Evolutionary conservation across 23 red algal genomes (phyloP), one percentile per base, ranked within the genome.

Genomic region (Gracilariopsis chorda): DNA sequence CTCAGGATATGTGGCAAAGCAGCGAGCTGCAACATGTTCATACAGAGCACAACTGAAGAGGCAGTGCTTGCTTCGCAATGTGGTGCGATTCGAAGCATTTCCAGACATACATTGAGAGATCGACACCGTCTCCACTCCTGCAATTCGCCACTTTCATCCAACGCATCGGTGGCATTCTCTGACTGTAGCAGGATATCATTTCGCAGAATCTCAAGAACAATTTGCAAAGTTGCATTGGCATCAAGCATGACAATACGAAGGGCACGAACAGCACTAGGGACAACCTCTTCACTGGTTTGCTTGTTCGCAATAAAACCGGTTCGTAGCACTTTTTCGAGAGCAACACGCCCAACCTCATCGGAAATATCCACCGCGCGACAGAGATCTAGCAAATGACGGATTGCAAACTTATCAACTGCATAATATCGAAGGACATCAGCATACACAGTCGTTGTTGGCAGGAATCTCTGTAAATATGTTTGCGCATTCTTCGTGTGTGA

Each of bases 271-370:
- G 83, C 81, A 39, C 34, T 65, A 5, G 60, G 55, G 25, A 78
- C 56, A n/a, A 71, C 64, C 57, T 56, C 44, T 2, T 93, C 90
- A 33, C 55, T 53, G 37, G 82, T 55, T 25, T 93, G 34, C 20
- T 35, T 51, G 44, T 57, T 80, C 19, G 40, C 1, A 13, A 93
- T 52, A 81, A 93, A 93, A 24, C 59, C 80, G 25, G 33, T 48
- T 34, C 79, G 63, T 19, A 94, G 69, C 30, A 82, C 49, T 30
- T 19, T 21, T 47, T 91, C 52, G n/a, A 96, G 63, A 27, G 75
- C 60, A 13, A 34, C 74, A 30, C 94, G 76, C 47, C 94, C 94
- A 37, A 87, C 88, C 75, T 96, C 94, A 46, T 96, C 94, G 19
- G 70, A 79, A 36, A 90, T 55, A 58, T 96, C 94, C 23, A 96